phyloP scores from a whole-genome alignment of 2,329 filamentous ascomycete genomes.

The Colletotrichum lupini region DNA sequence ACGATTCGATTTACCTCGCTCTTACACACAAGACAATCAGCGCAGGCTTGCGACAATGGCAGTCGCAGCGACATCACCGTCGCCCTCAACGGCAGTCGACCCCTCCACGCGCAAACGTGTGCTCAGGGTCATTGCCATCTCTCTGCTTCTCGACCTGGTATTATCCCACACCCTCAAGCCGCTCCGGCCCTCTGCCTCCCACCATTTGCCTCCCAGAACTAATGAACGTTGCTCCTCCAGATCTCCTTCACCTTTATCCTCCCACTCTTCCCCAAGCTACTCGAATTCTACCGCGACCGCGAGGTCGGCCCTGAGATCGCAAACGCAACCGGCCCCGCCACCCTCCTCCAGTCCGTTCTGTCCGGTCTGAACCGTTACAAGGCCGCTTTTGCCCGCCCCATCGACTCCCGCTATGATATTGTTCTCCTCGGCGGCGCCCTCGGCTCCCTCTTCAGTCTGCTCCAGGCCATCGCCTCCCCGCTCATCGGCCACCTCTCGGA shows the following conservation, averaged over 20 bases:
- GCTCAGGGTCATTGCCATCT: slow-evolving; percentile 87
- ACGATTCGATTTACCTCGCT: not conserved
- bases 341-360: slow-evolving; percentile 83
- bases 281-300: slow-evolving; percentile 93
- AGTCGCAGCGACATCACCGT: slow-evolving; percentile 13
- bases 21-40: not conserved
- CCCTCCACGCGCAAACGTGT: slow-evolving; percentile 78
- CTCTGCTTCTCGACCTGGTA: slow-evolving; percentile 90
- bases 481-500: slow-evolving; percentile 92
- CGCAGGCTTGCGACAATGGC: slow-evolving; percentile 33
- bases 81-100: slow-evolving; percentile 58
- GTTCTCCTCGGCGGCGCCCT: slow-evolving; percentile 93
- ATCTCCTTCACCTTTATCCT: slow-evolving; percentile 99
- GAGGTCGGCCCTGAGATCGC: slow-evolving; percentile 67
- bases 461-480: slow-evolving; percentile 92
- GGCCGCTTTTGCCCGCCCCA: slow-evolving; percentile 88
- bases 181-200: not conserved
- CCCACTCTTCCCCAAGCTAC: slow-evolving; percentile 92
- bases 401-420: slow-evolving; percentile 97
- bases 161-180: slow-evolving; percentile 42
- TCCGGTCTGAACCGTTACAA: slow-evolving; percentile 93
- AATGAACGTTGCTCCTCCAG: slow-evolving; percentile 55
- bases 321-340: slow-evolving; percentile 60
- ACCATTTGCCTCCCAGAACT: not conserved
- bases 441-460: slow-evolving; percentile 91